A percentile compares a stretch with the other conserved stretches of the same genome.
Evolutionary conservation across 306 rosid species (phyloP).

Genomic region (Sicyos edulis): DNA sequence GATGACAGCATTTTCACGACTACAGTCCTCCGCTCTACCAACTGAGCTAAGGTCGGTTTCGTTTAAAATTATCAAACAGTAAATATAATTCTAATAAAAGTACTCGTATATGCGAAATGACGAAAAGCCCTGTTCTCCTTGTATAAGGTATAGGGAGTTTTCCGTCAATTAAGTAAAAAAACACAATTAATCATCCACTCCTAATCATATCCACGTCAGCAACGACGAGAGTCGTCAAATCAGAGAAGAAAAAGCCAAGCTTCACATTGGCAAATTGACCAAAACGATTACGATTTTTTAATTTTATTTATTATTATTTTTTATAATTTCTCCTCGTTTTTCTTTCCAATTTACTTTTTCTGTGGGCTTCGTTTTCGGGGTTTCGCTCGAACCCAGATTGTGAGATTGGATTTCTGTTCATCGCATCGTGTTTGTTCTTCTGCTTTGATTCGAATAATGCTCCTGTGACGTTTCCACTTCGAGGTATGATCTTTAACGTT

Average conservation of each 20-base stretch:
- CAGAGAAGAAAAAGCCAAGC: slow-evolving; percentile 15
- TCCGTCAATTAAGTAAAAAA: neutral
- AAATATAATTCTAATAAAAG: too few species aligned
- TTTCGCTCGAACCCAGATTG: neutral
- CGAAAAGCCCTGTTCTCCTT: neutral
- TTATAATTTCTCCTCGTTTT: neutral
- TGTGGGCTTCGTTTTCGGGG: neutral
- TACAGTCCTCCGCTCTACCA: too few species aligned
- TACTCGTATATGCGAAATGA: neutral
- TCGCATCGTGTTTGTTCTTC: neutral
- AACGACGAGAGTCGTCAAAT: neutral
- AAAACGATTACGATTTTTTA: slow-evolving; percentile 8
- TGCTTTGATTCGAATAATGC: neutral
- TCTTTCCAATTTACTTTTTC: neutral
- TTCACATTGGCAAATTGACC: neutral
- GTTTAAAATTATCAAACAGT: too few species aligned
- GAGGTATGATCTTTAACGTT: slow-evolving; percentile 6
- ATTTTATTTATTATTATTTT: neutral
- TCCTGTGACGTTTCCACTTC: neutral
- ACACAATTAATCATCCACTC: neutral
- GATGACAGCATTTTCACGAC: too few species aligned
- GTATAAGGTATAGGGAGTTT: neutral
- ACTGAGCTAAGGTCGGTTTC: too few species aligned
- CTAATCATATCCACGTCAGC: slow-evolving; percentile 9
- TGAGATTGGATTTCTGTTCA: neutral